A percentile compares a stretch with the other conserved stretches of the same genome.
These are phyloP conservation scores for Globisporangium cederbergense DNA, from an alignment of 352 stramenopile genomes.

Conservation along the genomic window DNA sequence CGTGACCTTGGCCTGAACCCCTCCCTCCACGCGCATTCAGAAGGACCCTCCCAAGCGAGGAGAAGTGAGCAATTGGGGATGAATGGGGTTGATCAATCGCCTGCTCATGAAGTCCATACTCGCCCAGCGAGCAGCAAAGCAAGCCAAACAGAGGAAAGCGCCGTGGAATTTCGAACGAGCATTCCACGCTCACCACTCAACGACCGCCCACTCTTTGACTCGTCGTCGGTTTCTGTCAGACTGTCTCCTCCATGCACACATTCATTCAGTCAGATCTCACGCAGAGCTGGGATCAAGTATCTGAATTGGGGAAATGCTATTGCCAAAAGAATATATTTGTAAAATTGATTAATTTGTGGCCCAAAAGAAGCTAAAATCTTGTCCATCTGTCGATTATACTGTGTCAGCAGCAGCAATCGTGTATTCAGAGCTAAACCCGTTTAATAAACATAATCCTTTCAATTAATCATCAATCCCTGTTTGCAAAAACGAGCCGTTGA, in stretches of 20 bases:
- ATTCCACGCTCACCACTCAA: background rate
- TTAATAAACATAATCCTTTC: no score
- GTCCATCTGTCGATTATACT: no score
- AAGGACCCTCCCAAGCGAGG: no score
- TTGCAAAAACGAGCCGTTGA: no score
- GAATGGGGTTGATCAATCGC: no score
- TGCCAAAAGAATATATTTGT: background rate
- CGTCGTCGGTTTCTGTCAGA: background rate
- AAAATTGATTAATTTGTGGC: background rate
- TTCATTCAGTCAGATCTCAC: background rate
- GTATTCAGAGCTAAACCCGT: background rate
- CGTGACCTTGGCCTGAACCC: no score
- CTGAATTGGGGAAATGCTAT: background rate
- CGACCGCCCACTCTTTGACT: background rate
- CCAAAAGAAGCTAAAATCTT: background rate
- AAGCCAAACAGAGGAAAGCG: no score
- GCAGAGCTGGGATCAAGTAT: background rate
- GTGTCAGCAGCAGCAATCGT: background rate
- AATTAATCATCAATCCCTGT: no score
- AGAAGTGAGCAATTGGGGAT: no score
- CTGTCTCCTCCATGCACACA: constrained; percentile 8
- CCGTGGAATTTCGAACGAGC: background rate
- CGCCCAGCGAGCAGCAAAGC: no score
- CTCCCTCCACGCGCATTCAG: no score
- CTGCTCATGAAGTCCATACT: no score